A percentile compares a stretch with the other conserved stretches of the same genome.
These are phyloP conservation scores for Peronospora destructor DNA, from an alignment of 352 stramenopile species.

Conservation along the genomic window DNA sequence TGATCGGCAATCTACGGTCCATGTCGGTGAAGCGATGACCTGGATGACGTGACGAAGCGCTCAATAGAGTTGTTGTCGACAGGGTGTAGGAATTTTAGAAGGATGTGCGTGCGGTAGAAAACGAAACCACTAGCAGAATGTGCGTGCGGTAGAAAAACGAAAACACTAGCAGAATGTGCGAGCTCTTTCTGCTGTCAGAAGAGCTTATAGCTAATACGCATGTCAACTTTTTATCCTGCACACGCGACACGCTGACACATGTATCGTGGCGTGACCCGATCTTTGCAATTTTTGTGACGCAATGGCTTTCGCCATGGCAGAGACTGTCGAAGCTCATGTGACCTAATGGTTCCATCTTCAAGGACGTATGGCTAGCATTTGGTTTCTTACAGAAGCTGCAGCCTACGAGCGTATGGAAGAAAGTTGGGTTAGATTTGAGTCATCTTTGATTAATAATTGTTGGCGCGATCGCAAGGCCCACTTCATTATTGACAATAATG, in stretches of 20 bases:
- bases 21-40: conserved; percentile 77
- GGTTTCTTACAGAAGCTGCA: conserved; percentile 45
- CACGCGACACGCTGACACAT: conserved; percentile 39
- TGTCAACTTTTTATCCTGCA: conserved; percentile 79
- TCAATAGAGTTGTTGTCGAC: conserved; percentile 66
- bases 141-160: conserved; percentile 63
- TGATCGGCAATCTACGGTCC: conserved; percentile 74
- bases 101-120: too few species aligned
- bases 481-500: conserved; percentile 66
- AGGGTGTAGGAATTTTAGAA: conserved; percentile 71
- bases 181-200: conserved; percentile 64
- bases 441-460: conserved; percentile 51
- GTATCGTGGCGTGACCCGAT: conserved; percentile 60
- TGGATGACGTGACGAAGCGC: conserved; percentile 75
- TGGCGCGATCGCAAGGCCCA: conserved; percentile 69
- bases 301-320: conserved; percentile 64
- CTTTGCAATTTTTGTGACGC: conserved; percentile 74
- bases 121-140: too few species aligned
- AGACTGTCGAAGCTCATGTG: conserved; percentile 30
- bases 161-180: conserved; percentile 53
- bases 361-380: conserved; percentile 37
- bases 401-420: conserved; percentile 45
- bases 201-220: conserved; percentile 65
- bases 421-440: conserved; percentile 56
- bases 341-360: conserved; percentile 4